These are phyloP conservation scores for Malus asiatica DNA, from an alignment of 306 rosid species.

Conservation along the genomic window DNA sequence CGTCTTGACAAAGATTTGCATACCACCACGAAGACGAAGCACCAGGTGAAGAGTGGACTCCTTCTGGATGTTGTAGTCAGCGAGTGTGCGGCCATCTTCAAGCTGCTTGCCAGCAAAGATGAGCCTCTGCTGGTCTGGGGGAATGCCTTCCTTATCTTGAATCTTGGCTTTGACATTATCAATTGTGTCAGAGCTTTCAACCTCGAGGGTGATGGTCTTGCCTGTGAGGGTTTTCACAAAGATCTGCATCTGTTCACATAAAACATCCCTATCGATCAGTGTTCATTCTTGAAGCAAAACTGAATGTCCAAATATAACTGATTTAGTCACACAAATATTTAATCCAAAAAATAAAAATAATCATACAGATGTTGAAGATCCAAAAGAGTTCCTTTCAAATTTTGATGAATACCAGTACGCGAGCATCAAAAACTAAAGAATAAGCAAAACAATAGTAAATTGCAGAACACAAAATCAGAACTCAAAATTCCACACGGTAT, in stretches of 20 bases:
- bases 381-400: neutral
- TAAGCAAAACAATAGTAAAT: neutral
- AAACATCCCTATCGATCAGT: neutral
- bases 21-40: conserved; percentile 16
- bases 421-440: neutral
- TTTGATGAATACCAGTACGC: neutral
- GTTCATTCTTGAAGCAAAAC: neutral
- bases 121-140: conserved; percentile 18
- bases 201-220: conserved; percentile 15
- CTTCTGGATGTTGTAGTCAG: conserved; percentile 12
- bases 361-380: neutral
- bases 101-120: conserved; percentile 20
- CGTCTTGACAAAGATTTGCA: conserved; percentile 21
- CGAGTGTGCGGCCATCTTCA: conserved; percentile 9
- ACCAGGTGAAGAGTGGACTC: conserved; percentile 22
- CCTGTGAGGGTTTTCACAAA: conserved; percentile 21
- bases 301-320: neutral
- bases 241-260: conserved; percentile 14
- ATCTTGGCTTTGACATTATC: conserved; percentile 22
- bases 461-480: neutral
- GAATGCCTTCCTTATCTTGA: conserved; percentile 18
- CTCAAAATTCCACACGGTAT: neutral
- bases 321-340: neutral
- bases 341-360: neutral
- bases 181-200: conserved; percentile 16